Evolutionary conservation across 169 alveolate genomes (phyloP), one percentile per base, ranked within the genome.

Genomic region (Plasmodium gallinaceum): DNA sequence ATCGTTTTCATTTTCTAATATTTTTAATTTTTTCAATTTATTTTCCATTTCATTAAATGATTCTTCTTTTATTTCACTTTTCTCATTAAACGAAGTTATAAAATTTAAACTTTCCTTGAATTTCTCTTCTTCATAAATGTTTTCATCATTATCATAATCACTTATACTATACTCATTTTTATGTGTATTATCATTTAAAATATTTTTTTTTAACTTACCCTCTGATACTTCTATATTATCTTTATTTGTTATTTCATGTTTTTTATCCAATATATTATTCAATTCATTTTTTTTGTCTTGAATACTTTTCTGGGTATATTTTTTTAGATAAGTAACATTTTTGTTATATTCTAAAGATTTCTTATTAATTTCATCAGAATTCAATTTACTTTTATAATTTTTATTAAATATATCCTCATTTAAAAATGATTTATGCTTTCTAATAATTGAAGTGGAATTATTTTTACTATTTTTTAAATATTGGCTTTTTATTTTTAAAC

Each of bases 71-170:
- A 72, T 5, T 39, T 54, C 42, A 72, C 22, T 18, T 26, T 58
- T 43, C 20, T 75, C 64, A 32, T 32, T 32, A 75, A 61, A 62
- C 16, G 91, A 60, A 32, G 64, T 32, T 42, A 68, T 71, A 52
- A 54, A 58, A 16, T 68, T 57, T 68, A 74, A 68, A 26, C 65
- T 68, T 68, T 83, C 91, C 7, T 37, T 68, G 60, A 57, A 42
- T 83, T 43, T 83, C 2, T 20, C 42, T 83, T 39, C 61, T 16
- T 42, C 39, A 32, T 2, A 2, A 32, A 4, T 32, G 4, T 32
- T 32, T 32, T 32, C 39, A 32, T 1, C 6, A 2, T 32, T 32
- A 2, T 32, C 4, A 4, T 32, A 32, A 32, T 32, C 4, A 32
- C 39, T 32, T 32, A 32, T 32, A 32, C 4, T 32, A 32, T 1